A percentile compares a stretch with the other conserved stretches of the same genome.
These are phyloP conservation scores for Candida wancherniae DNA, from an alignment of 805 yeast species.

Conservation along the genomic window DNA sequence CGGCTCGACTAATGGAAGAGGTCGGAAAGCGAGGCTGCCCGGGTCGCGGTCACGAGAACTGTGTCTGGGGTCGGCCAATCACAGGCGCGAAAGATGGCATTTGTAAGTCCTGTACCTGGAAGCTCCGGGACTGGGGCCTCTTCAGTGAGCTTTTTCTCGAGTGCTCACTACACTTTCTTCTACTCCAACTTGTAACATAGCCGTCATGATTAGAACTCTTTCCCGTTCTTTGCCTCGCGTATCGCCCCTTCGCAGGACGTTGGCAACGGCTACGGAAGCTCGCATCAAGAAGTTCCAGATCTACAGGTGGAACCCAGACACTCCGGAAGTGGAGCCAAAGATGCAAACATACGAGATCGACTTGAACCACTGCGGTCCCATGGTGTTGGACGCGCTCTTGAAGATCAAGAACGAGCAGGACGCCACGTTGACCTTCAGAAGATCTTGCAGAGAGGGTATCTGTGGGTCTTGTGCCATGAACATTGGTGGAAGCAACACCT, in stretches of 20 bases:
- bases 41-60: slow-evolving; percentile 4
- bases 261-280: slow-evolving; percentile 43
- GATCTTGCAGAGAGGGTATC: slow-evolving; percentile 99
- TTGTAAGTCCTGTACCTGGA: slow-evolving; percentile 16
- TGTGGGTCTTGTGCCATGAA: slow-evolving; percentile 99
- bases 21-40: too few species aligned
- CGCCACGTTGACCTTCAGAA: slow-evolving; percentile 89
- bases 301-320: slow-evolving; percentile 98
- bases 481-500: slow-evolving; percentile 94
- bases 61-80: slow-evolving; percentile 20
- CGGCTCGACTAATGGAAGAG: too few species aligned
- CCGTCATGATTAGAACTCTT: slow-evolving; percentile 13
- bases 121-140: slow-evolving; percentile 8
- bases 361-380: slow-evolving; percentile 91
- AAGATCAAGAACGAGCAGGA: slow-evolving; percentile 97
- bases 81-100: slow-evolving; percentile 8
- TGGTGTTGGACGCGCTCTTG: slow-evolving; percentile 91
- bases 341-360: slow-evolving; percentile 82
- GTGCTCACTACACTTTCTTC: too few species aligned
- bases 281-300: slow-evolving; percentile 80
- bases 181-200: not conserved
- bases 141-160: too few species aligned
- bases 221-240: slow-evolving; percentile 15
- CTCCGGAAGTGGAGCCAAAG: slow-evolving; percentile 86
- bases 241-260: slow-evolving; percentile 12